Evolutionary conservation across 1,284 basidiomycete species (phyloP), one percentile per base, ranked within the genome.

Genomic region (Apiotrichum laibachii): DNA sequence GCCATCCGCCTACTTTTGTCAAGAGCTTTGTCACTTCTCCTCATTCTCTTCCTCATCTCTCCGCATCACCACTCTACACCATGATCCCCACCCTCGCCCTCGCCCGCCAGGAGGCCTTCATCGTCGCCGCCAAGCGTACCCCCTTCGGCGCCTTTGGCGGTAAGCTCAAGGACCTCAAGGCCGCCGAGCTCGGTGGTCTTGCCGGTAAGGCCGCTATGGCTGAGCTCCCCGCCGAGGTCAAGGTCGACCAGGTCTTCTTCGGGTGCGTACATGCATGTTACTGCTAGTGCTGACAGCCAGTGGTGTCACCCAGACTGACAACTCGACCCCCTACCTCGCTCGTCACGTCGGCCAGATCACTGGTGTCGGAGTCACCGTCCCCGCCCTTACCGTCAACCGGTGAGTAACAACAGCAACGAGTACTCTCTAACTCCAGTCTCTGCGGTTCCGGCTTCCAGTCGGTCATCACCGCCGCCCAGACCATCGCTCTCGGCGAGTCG

Each of bases 401-500:
- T 79, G 53, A 52, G 75, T 58, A 44, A 44, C 16, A 18, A 13
- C 16, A 2, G 4, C 11, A 10, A 12, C 15, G 16, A 42, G 40
- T 42, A 42, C 18, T 42, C n/a, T n/a, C 40, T 18, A n/a, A n/a
- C 40, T 8, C 15, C 61, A 80, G 82, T 43, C 72, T 84, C 26
- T 84, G 83, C 55, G 83, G 82, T 1, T 81, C 79, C 26, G 82
- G 83, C 0, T 83, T 84, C 72, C 82, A 84, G 70, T 71, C 80
- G 8, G 71, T 81, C 63, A 81, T 83, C 67, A 81, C 79, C 33
- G 83, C 82, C 8, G 79, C 79, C 33, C 82, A 83, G 63, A 78
- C 80, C 62, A 83, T 84, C 65, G 70, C 76, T 19, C 72, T 80
- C 5, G 82, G 82, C 34, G 82, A 84, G 62, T 73, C 80, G 4